Evolutionary conservation across 2,329 filamentous ascomycete species (phyloP), one percentile per base, ranked within the genome.

Genomic region (Uncinocarpus reesii): DNA sequence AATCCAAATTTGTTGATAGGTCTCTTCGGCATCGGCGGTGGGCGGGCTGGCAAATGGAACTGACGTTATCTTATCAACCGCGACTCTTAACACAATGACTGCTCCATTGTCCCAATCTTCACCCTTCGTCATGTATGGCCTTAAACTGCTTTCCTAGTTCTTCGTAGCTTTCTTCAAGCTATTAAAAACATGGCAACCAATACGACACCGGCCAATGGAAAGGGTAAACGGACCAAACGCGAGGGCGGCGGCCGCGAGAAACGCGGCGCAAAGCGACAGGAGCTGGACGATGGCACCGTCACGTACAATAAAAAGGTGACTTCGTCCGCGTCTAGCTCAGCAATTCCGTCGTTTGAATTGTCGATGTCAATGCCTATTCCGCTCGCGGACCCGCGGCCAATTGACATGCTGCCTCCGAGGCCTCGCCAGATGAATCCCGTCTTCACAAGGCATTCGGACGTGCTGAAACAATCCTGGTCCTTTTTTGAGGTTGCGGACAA

Each of bases 401-500:
- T 65, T 2, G 67, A 70, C 52, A 48, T 57, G 23, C 58, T 62
- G 35, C 65, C 64, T 31, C 65, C 67, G 7, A 64, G 62, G 32
- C 59, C 64, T 31, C 66, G 67, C 16, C 67, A 69, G 50, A 53
- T 70, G 53, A 69, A 65, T 43, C 61, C 58, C 13, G 59, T 65
- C 36, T 62, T 51, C 35, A 59, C 55, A 28, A 68, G 65, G 53
- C 54, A 56, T n/a, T 69, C 66, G 1, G 55, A 60, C 6, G 55
- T 62, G 0, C 50, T 65, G 7, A 59, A 60, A 1, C 60, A 64
- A 44, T 63, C 55, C 29, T 69, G 65, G 63, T 61, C 67, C 42
- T 70, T 70, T 42, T 68, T 67, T 46, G 67, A 70, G 44, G 59
- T 70, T 26, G 65, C 64, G 21, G 67, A 70, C 51, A 70, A 70